Base-by-base conservation (phyloP, 371 early-diverging fungal species). In the Zychaea mexicana region DNA sequence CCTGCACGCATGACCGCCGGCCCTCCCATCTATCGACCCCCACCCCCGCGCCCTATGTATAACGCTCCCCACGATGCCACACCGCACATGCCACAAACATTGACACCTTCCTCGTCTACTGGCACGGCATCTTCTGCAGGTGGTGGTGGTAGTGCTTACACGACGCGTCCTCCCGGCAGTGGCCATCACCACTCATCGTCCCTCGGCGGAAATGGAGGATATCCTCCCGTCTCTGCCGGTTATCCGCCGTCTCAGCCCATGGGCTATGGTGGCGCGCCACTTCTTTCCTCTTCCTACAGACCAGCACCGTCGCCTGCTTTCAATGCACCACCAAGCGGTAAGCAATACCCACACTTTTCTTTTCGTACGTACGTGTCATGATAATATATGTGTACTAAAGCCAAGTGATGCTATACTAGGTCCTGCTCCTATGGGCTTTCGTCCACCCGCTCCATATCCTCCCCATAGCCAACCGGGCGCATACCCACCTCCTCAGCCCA, bases 11-110 rank as follows among this genome's bases (percentile, higher is more conserved):
- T 52, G 13, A 28, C 54, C 2, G 69, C 55, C 5, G 69, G 69
- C 5, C 69, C 69, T 13, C 69, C 69, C 15, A 60, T 64, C 28
- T 55, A 64, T n/a, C 65, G 61, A 6, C 69, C 69, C 21, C 61
- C 45, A 9, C 58, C 60, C 15, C 57, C 47, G n/a, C 47, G 30
- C 30, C 61, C 24, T 45, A 62, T 52, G 19, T 32, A 64, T 15
- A 65, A 69, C n/a, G n/a, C n/a, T n/a, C n/a, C n/a, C 19, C 58
- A 52, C 7, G 24, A 36, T 24, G 69, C 69, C 4, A 64, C 65
- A 6, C 65, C 69, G 13, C 69, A 69, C 32, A 69, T 69, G 69
- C 73, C 70, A 2, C 62, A 61, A 30, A 13, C 63, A 4, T 17
- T 67, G 24, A 54, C 59, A 26, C 65, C 64, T 21, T 33, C 68